These are phyloP conservation scores for Starmerella floris DNA, from an alignment of 805 yeast species.

Conservation along the genomic window DNA sequence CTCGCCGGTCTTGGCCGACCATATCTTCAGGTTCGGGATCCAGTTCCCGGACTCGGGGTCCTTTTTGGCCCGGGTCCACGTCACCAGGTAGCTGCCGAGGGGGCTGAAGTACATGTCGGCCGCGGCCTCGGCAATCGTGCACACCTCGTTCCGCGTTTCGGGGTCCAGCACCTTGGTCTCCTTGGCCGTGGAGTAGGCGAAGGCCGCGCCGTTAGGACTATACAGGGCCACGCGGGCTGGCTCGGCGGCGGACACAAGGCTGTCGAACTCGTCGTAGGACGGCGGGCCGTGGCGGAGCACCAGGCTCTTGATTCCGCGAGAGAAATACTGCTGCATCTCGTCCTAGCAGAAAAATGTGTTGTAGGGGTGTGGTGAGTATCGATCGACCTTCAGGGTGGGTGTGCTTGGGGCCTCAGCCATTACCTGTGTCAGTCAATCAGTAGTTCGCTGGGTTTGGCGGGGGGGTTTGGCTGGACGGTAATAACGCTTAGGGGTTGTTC, in stretches of 20 bases:
- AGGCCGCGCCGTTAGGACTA: conserved; percentile 51
- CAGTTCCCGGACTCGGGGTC: conserved; percentile 59
- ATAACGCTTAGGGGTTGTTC: too few relatives aligned
- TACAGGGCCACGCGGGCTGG: conserved; percentile 55
- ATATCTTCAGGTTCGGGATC: conserved; percentile 67
- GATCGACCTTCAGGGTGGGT: too few relatives aligned
- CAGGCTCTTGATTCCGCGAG: conserved; percentile 23
- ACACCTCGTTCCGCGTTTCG: conserved; percentile 35
- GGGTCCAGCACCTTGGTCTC: conserved; percentile 47
- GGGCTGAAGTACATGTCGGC: conserved; percentile 86
- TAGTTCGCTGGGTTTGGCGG: too few relatives aligned
- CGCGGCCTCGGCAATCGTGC: conserved; percentile 44
- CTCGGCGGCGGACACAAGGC: conserved; percentile 24
- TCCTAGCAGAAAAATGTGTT: neutral
- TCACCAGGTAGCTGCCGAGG: conserved; percentile 60
- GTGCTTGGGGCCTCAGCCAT: too few relatives aligned
- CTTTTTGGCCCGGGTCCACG: conserved; percentile 81
- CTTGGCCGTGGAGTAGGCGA: conserved; percentile 60
- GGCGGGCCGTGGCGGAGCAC: conserved; percentile 22
- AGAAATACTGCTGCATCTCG: conserved; percentile 23
- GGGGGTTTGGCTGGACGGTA: too few relatives aligned
- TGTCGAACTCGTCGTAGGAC: conserved; percentile 24
- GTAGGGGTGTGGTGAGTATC: neutral
- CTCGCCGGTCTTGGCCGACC: conserved; percentile 40
- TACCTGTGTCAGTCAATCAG: too few relatives aligned